Evolutionary conservation across 1,284 basidiomycete genomes (phyloP), one percentile per base, ranked within the genome.

Genomic region (Austroboletus rostrupii): DNA sequence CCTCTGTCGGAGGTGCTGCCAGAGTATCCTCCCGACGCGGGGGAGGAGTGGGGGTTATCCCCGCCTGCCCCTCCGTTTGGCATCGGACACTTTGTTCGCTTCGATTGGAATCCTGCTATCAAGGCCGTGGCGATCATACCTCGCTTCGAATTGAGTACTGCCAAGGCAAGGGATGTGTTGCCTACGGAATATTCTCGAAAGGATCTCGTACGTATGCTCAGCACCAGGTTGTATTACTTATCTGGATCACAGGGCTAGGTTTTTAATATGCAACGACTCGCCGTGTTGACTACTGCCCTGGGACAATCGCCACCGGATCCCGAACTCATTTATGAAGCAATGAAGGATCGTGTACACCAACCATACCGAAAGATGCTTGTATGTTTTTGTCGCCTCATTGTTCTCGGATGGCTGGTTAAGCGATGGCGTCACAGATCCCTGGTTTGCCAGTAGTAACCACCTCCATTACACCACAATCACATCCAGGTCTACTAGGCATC

Each of bases 301-400:
- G 88, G 85, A 1, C 86, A 90, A 64, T 84, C 85, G 13, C 96
- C 97, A 2, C 95, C 95, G 0, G 92, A 99, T 67, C 81, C 93
- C 0, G 86, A 87, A 38, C 82, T 99, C 23, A 98, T 99, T 58
- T 99, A 96, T 72, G 95, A 99, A 70, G 97, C 96, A 0, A 99
- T 99, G 97, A 97, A 98, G 68, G 97, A 99, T 72, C 84, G 90
- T 43, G 81, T 99, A 13, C 97, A 99, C 69, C 97, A 99, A 68
- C 97, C 97, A 0, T 99, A 98, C 70, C 84, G 97, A 32, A 92
- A 90, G 71, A 71, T 78, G 37, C 76, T 99, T 48, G 93, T 91
- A 65, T 41, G 83, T 73, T 29, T 52, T 39, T 36, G 33, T 29
- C 6, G n/a, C 16, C 26, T 45, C 17, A 19, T 43, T 21, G 13